Evolutionary conservation across 495 filamentous ascomycete species (phyloP).

Genomic region (Cryomyces minteri): DNA sequence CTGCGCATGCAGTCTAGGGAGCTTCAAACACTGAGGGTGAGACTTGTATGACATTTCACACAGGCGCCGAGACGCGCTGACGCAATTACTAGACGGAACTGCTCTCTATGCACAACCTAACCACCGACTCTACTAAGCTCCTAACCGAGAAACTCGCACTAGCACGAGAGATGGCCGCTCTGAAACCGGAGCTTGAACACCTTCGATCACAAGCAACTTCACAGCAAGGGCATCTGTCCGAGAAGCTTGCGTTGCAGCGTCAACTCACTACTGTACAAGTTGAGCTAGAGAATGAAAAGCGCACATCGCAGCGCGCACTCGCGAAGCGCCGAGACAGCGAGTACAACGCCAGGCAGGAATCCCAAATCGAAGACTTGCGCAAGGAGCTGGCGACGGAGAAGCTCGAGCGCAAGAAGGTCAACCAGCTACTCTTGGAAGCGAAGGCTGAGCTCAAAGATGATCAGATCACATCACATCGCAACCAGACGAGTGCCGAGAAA

Average conservation of each 20-base stretch:
- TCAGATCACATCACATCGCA: not conserved
- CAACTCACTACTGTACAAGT: slow-evolving; percentile 58
- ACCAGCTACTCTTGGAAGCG: slow-evolving; percentile 1
- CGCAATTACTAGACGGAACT: slow-evolving; percentile 41
- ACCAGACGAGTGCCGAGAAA: not conserved
- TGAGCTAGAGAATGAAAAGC: slow-evolving; percentile 63
- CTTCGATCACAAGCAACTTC: slow-evolving; percentile 48
- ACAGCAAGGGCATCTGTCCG: slow-evolving; percentile 44
- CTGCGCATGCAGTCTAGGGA: slow-evolving; percentile 41
- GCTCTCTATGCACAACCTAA: slow-evolving; percentile 36
- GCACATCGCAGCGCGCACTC: slow-evolving; percentile 39
- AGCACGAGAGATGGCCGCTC: slow-evolving; percentile 44
- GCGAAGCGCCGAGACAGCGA: slow-evolving; percentile 20
- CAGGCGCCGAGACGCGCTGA: not conserved
- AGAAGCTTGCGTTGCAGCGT: slow-evolving; percentile 58
- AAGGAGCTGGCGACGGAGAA: slow-evolving; percentile 35
- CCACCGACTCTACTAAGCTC: slow-evolving; percentile 47
- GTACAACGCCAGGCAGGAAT: slow-evolving; percentile 12
- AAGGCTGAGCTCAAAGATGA: no score
- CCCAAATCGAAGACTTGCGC: slow-evolving; percentile 26
- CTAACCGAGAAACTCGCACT: slow-evolving; percentile 62
- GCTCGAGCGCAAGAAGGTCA: slow-evolving; percentile 12
- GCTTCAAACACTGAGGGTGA: slow-evolving; percentile 48
- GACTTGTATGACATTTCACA: not conserved
- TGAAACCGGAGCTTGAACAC: slow-evolving; percentile 66